Evolutionary conservation across 106 monocot species (phyloP).

Genomic region (Dioscorea dumetorum): DNA sequence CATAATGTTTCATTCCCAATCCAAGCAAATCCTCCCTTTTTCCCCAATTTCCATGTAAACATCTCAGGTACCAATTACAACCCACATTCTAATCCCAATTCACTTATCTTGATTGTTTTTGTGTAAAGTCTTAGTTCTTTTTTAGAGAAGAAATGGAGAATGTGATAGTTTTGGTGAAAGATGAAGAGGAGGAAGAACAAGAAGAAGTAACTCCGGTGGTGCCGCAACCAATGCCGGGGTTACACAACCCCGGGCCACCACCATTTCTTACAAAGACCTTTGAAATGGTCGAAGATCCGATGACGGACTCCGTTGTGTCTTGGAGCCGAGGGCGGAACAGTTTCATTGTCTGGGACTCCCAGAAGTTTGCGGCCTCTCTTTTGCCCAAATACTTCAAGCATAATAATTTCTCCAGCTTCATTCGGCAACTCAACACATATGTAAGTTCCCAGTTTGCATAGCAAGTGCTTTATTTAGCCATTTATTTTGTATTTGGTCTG

Average conservation of each 20-base stretch:
- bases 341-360: slow-evolving; percentile 44
- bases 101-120: too few relatives aligned
- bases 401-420: slow-evolving; percentile 62
- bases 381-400: slow-evolving; percentile 58
- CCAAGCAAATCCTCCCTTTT: too few relatives aligned
- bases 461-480: not conserved
- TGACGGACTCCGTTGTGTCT: slow-evolving; percentile 27
- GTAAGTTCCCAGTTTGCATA: not conserved
- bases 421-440: slow-evolving; percentile 28
- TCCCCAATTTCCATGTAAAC: too few relatives aligned
- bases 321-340: slow-evolving; percentile 37
- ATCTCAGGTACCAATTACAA: too few relatives aligned
- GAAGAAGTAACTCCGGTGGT: not conserved
- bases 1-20: too few relatives aligned
- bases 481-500: not conserved
- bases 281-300: slow-evolving; percentile 36
- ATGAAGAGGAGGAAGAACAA: not conserved
- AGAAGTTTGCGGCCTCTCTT: slow-evolving; percentile 22
- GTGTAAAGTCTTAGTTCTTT: too few relatives aligned
- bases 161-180: not conserved
- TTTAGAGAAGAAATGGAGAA: not conserved
- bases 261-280: slow-evolving; percentile 49
- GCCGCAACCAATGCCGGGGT: slow-evolving; percentile 39
- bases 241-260: slow-evolving; percentile 41
- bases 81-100: too few relatives aligned